A percentile compares a stretch with the other conserved stretches of the same genome.
Conservation (phyloP, 1,284 basidiomycete genomes). For the Flammula alnicola region DNA sequence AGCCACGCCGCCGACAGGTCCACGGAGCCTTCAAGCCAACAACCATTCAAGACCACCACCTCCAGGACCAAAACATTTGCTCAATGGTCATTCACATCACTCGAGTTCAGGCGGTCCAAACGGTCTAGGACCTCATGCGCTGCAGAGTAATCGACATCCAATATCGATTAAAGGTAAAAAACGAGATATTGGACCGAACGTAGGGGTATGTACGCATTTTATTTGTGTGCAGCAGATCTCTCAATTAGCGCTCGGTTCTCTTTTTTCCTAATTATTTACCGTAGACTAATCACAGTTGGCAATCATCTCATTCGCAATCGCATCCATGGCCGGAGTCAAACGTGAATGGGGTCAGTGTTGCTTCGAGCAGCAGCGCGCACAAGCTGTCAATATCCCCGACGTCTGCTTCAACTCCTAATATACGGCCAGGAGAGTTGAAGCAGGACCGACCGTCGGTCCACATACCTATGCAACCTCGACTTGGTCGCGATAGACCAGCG, state of each 20-base stretch:
- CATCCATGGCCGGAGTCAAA: conserved; percentile 28
- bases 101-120: conserved; percentile 25
- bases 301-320: conserved; percentile 29
- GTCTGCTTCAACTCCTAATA: conserved; percentile 30
- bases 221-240: conserved; percentile 13
- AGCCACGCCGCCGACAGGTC: conserved; percentile 60
- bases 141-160: conserved; percentile 35
- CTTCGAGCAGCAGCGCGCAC: conserved; percentile 19
- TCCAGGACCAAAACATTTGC: conserved; percentile 33
- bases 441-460: conserved; percentile 32
- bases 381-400: conserved; percentile 16
- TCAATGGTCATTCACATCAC: conserved; percentile 28
- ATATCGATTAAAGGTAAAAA: conserved; percentile 43
- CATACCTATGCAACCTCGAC: conserved; percentile 32
- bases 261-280: conserved; percentile 21
- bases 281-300: conserved; percentile 27
- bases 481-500: conserved; percentile 20
- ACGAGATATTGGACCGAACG: conserved; percentile 28
- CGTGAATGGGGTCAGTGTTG: conserved; percentile 21
- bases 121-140: conserved; percentile 27
- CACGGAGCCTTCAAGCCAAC: conserved; percentile 54
- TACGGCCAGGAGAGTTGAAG: conserved; percentile 26
- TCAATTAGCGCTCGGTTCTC: conserved; percentile 21
- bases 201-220: conserved; percentile 25
- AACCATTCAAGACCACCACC: conserved; percentile 25